Base-by-base conservation (phyloP, 2,329 filamentous ascomycete genomes). In the Colletotrichum eleusines region DNA sequence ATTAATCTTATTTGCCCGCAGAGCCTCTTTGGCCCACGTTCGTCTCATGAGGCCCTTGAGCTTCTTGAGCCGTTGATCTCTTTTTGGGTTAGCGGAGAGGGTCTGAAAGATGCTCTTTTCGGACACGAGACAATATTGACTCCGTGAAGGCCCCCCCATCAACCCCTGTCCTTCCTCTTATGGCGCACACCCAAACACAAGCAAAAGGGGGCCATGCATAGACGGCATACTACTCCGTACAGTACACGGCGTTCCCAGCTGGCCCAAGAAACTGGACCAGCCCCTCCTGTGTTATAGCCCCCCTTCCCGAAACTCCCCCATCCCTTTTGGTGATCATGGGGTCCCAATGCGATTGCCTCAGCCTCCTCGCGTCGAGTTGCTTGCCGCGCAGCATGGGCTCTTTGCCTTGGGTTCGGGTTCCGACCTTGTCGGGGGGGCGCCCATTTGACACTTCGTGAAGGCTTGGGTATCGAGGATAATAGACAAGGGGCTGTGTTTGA, bases 1-100 rank as follows among this genome's bases (percentile, higher is more conserved):
- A 28, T 62, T n/a, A 20, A 38, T 14, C 11, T 12, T 16, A 8
- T 40, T 16, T 31, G 31, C 23, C 35, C 11, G 60, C 48, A 51
- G 50, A 58, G 57, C 44, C 44, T 38, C 58, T 46, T 33, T n/a
- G 26, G 42, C 69, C 64, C 69, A 58, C 68, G 64, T 71, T 71
- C 64, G 69, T 71, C 64, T 71, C 69, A 71, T 71, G 18, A 65
- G 23, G 31, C 18, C 18, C 28, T n/a, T 50, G 31, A 28, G 38
- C 48, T 33, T 54, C 48, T 42, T 53, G 53, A 20, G 60, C 3
- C 16, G 50, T 38, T n/a, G n/a, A 38, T 50, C n/a, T n/a, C 59
- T 40, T 62, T 59, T 62, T 5, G 46, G 59, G 33, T 26, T 62
- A 38, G 51, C 11, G 9, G 28, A 7, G 20, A 14, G 28, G 16